phyloP scores from a whole-genome alignment of 2,329 filamentous ascomycete genomes.

The Fusarium sp. region DNA sequence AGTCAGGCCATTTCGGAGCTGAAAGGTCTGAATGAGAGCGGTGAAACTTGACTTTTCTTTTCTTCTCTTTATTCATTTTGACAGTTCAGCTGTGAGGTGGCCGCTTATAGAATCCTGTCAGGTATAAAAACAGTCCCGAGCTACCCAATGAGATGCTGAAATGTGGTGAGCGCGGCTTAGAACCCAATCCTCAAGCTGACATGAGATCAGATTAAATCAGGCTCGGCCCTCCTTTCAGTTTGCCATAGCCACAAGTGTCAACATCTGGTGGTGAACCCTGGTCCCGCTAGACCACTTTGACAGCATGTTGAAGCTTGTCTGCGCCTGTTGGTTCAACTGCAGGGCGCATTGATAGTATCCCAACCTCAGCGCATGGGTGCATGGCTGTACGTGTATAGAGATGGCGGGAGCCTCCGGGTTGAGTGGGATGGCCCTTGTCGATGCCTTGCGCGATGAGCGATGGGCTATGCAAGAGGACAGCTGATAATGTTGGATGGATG shows the following conservation, averaged over 20 bases:
- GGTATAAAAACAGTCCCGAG: not conserved
- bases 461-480: conserved; percentile 8
- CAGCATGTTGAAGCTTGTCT: not conserved
- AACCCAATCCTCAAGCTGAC: conserved; percentile 2
- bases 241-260: not conserved
- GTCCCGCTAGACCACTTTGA: not conserved
- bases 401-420: not conserved
- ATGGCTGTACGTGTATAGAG: not conserved
- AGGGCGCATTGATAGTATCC: conserved; percentile 3
- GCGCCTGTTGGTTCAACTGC: conserved; percentile 5
- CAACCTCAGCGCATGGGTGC: conserved; percentile 2
- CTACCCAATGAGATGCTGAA: not conserved
- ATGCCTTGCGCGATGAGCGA: not conserved
- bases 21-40: not conserved
- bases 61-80: not conserved
- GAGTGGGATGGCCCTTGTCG: not conserved
- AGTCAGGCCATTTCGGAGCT: conserved; percentile 6
- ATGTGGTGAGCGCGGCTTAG: not conserved
- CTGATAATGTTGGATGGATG: not conserved
- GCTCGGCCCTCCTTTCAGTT: not conserved
- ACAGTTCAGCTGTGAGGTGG: not conserved
- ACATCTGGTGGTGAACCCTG: not conserved
- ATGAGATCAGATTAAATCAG: conserved; percentile 3
- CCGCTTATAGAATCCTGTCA: not conserved
- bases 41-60: not conserved